A percentile compares a stretch with the other conserved stretches of the same genome.
phyloP scores from a whole-genome alignment of 495 filamentous ascomycete genomes.

The Mytilinidion resinicola region DNA sequence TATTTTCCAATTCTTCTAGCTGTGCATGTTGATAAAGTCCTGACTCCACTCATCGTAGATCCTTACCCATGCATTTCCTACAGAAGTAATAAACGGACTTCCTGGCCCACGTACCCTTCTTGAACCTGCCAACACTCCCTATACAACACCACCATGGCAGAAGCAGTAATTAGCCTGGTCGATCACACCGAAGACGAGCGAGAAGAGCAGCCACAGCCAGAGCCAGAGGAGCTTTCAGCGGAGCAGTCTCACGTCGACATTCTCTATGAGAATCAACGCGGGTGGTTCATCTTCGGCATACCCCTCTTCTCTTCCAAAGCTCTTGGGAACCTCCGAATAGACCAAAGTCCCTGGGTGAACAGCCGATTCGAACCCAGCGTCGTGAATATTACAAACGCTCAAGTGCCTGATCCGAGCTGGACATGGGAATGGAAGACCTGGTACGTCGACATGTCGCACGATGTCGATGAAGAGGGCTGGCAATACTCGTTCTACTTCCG shows the following conservation, averaged over 20 bases:
- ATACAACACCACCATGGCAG: conserved; percentile 38
- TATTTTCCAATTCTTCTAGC: no score
- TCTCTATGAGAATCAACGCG: conserved; percentile 76
- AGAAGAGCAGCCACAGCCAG: conserved; percentile 8
- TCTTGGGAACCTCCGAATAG: conserved; percentile 64
- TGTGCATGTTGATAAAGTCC: no score
- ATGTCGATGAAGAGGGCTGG: conserved; percentile 91
- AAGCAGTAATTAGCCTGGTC: conserved; percentile 56
- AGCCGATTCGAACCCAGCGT: conserved; percentile 61
- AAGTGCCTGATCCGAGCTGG: conserved; percentile 93
- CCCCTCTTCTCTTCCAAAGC: conserved; percentile 81
- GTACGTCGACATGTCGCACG: conserved; percentile 86
- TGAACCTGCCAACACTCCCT: background rate
- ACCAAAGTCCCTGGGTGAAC: conserved; percentile 83
- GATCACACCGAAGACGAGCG: conserved; percentile 40
- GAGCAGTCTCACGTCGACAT: conserved; percentile 62
- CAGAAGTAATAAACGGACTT: background rate
- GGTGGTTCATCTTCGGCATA: conserved; percentile 74
- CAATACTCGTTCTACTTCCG: conserved; percentile 85
- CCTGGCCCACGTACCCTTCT: background rate
- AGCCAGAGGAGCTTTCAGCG: conserved; percentile 13
- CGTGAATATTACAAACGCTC: conserved; percentile 83
- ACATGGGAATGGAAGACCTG: conserved; percentile 92
- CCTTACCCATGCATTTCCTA: no score
- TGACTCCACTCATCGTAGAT: no score